A percentile compares a stretch with the other conserved stretches of the same genome.
phyloP scores from a whole-genome alignment of 208 protist species.

The Trypanosoma rangeli region DNA sequence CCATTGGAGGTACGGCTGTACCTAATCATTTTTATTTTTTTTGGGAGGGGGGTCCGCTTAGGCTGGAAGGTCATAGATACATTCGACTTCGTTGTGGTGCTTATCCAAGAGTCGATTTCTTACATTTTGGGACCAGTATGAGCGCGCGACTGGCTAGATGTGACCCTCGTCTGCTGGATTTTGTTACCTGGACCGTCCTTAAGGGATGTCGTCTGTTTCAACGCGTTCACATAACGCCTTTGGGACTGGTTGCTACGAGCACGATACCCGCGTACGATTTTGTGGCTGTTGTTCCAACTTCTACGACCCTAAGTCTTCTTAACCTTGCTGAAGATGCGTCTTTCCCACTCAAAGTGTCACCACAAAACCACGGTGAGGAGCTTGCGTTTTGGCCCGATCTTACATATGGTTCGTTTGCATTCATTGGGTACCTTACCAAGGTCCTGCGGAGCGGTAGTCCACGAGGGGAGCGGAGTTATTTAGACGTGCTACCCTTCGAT shows the following conservation, averaged over 20 bases:
- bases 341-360: conserved; percentile 74
- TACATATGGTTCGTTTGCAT: conserved; percentile 66
- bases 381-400: conserved; percentile 83
- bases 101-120: neutral
- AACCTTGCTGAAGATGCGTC: conserved; percentile 50
- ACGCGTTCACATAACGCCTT: conserved; percentile 77
- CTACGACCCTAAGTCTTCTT: conserved; percentile 76
- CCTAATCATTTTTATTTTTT: neutral
- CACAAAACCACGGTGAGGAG: conserved; percentile 56
- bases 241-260: conserved; percentile 73
- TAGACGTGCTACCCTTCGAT: conserved; percentile 81
- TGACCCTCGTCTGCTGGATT: conserved; percentile 85
- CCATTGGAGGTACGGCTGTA: neutral
- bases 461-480: conserved; percentile 74
- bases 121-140: conserved; percentile 16
- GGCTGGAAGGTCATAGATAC: neutral
- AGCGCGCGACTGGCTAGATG: conserved; percentile 63
- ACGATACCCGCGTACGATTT: conserved; percentile 88
- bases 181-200: conserved; percentile 87
- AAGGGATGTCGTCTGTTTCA: conserved; percentile 87
- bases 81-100: neutral
- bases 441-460: conserved; percentile 68
- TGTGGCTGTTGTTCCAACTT: conserved; percentile 74
- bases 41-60: neutral
- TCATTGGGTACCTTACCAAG: conserved; percentile 71